A percentile compares a stretch with the other conserved stretches of the same genome.
phyloP scores from a whole-genome alignment of 2,329 filamentous ascomycete species.

The Biscogniauxia mediterranea region DNA sequence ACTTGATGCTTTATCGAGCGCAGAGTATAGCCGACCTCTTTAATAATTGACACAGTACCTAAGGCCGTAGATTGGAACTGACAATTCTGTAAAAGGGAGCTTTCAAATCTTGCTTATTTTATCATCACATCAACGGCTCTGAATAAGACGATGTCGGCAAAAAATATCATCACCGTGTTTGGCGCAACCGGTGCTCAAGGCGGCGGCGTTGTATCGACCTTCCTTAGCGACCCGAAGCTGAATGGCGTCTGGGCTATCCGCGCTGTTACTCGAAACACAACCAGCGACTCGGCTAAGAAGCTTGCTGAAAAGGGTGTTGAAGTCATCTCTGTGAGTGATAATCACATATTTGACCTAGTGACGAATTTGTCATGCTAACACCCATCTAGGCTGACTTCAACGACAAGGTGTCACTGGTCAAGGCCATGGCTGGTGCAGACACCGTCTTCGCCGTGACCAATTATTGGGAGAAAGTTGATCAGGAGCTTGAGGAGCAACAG shows the following conservation, averaged over 20 bases:
- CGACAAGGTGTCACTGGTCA: slow-evolving; percentile 42
- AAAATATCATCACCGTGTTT: slow-evolving; percentile 52
- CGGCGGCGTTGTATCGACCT: slow-evolving; percentile 48
- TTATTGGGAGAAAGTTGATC: slow-evolving; percentile 45
- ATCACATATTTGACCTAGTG: neutral
- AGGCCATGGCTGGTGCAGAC: slow-evolving; percentile 44
- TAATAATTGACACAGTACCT: neutral
- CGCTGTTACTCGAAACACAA: slow-evolving; percentile 50
- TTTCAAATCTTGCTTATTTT: neutral
- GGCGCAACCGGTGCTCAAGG: slow-evolving; percentile 61
- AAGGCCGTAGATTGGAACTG: neutral
- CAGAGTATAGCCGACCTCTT: neutral
- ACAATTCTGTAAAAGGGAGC: neutral
- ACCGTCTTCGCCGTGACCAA: slow-evolving; percentile 54
- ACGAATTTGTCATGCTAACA: slow-evolving; percentile 5
- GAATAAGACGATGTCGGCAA: slow-evolving; percentile 12
- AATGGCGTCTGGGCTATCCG: slow-evolving; percentile 49
- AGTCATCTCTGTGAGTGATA: slow-evolving; percentile 40
- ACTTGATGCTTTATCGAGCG: neutral
- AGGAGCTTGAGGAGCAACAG: slow-evolving; percentile 43
- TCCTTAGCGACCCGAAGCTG: slow-evolving; percentile 37
- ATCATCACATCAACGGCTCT: neutral
- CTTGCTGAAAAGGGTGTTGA: slow-evolving; percentile 48
- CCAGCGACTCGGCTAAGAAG: slow-evolving; percentile 40
- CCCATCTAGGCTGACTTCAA: slow-evolving; percentile 45